These are phyloP conservation scores for Neocallimastix lanati DNA, from an alignment of 192 early-diverging fungal genomes.

Conservation along the genomic window DNA sequence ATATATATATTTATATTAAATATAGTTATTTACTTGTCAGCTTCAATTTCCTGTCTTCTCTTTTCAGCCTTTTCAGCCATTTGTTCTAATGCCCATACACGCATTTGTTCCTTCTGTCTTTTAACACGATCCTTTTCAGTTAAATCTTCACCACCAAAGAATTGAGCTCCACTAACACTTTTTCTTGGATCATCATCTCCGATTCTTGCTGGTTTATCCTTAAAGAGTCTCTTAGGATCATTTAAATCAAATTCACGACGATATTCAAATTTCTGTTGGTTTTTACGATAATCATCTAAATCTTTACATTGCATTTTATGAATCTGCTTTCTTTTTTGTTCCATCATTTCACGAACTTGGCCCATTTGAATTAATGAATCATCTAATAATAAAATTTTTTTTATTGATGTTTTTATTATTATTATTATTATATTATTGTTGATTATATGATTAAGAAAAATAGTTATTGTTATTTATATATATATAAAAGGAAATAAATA, in stretches of 20 bases:
- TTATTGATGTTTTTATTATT: too few species aligned
- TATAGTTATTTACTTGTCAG: constrained; percentile 11
- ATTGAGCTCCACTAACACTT: constrained; percentile 19
- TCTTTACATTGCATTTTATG: constrained; percentile 9
- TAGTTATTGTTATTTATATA: too few species aligned
- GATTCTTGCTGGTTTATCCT: constrained; percentile 25
- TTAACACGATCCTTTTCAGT: constrained; percentile 4
- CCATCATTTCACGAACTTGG: constrained; percentile 22
- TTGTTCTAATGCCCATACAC: constrained; percentile 21
- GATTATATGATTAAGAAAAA: too few species aligned
- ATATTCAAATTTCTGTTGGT: constrained; percentile 17
- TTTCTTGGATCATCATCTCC: constrained; percentile 17
- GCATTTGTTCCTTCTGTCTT: constrained; percentile 28
- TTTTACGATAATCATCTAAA: constrained; percentile 19
- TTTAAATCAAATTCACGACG: constrained; percentile 35
- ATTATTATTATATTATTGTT: too few species aligned
- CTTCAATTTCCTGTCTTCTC: constrained; percentile 11
- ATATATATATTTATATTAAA: too few species aligned
- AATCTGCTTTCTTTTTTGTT: constrained; percentile 12
- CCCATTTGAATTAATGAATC: constrained; percentile 13
- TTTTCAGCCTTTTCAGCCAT: constrained; percentile 18
- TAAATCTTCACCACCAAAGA: constrained; percentile 38
- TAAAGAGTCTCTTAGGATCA: constrained; percentile 21
- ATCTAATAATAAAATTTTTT: constrained; percentile 12
- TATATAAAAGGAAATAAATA: too few species aligned